Percentiles rank a stretch among this genome's conserved stretches.
Evolutionary conservation across 345 rosid species (phyloP).

Genomic region (Salix arbutifolia): DNA sequence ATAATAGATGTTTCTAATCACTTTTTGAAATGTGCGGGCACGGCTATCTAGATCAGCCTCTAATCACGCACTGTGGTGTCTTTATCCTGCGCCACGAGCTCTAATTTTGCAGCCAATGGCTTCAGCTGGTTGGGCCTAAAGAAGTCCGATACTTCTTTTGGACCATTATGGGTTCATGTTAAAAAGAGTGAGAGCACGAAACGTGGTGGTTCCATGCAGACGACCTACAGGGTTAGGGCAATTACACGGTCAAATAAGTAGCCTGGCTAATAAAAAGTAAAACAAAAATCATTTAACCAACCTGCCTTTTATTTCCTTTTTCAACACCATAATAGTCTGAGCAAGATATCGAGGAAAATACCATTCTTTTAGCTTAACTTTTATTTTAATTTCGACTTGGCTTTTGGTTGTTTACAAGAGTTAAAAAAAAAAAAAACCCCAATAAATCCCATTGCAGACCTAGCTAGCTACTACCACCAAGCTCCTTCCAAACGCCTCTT

Average conservation of each 20-base stretch:
- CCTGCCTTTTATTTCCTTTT: constrained; percentile 9
- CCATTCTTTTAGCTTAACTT: background rate
- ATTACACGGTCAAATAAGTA: constrained; percentile 10
- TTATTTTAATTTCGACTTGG: background rate
- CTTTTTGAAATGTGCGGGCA: constrained; percentile 33
- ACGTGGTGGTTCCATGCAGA: background rate
- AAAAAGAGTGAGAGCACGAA: background rate
- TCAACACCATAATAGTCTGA: constrained; percentile 12
- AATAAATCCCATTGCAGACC: background rate
- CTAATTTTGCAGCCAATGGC: constrained; percentile 16
- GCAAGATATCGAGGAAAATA: background rate
- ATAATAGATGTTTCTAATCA: constrained; percentile 25
- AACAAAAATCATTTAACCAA: constrained; percentile 21
- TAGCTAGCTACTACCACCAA: background rate
- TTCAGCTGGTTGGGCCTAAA: constrained; percentile 19
- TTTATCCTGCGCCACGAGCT: background rate
- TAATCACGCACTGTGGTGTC: constrained; percentile 5
- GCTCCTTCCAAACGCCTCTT: constrained; percentile 11
- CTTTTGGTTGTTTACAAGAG: background rate
- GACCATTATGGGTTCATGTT: background rate
- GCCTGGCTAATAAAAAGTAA: constrained; percentile 10
- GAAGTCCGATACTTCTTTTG: constrained; percentile 4
- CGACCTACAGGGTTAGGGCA: background rate
- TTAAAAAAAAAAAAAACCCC: background rate
- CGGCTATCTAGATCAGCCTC: constrained; percentile 19